phyloP scores from a whole-genome alignment of 257 asterid species.

The Avicennia marina region DNA sequence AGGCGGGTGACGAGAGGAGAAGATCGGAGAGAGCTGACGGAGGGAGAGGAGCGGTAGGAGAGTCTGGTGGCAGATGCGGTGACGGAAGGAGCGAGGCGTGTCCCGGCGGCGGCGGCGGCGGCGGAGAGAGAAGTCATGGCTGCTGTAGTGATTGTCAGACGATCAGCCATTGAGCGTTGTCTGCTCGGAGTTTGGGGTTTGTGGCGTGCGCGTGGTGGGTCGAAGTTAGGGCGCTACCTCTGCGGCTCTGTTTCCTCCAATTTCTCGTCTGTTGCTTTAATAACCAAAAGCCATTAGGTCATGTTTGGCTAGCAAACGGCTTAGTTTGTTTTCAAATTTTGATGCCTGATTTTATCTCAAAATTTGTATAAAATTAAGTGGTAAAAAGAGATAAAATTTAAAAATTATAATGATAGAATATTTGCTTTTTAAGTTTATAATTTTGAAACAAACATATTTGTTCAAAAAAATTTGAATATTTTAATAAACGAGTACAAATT shows the following conservation, averaged over 20 bases:
- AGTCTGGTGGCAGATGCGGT: constrained; percentile 30
- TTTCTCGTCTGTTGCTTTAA: neutral
- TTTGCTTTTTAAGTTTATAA: too few relatives aligned
- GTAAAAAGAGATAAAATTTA: too few relatives aligned
- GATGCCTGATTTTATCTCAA: too few relatives aligned
- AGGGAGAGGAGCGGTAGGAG: constrained; percentile 31
- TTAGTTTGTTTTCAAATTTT: too few relatives aligned
- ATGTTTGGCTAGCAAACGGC: too few relatives aligned
- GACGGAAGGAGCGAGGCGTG: constrained; percentile 42
- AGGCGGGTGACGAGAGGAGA: constrained; percentile 43
- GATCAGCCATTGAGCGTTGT: neutral
- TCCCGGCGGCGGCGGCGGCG: constrained; percentile 29
- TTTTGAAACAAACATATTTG: too few relatives aligned
- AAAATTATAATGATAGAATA: too few relatives aligned
- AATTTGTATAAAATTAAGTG: too few relatives aligned
- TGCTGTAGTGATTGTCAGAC: constrained; percentile 20
- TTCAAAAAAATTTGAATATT: too few relatives aligned
- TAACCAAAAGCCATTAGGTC: too few relatives aligned
- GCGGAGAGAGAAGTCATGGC: constrained; percentile 54
- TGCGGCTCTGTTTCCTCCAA: constrained; percentile 26
- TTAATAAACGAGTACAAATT: too few relatives aligned
- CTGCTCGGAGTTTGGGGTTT: constrained; percentile 15
- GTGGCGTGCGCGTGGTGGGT: constrained; percentile 33
- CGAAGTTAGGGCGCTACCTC: constrained; percentile 16
- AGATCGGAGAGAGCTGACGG: constrained; percentile 51